phyloP scores from a whole-genome alignment of 108 stramenopile species.

The Parmales sp. region DNA sequence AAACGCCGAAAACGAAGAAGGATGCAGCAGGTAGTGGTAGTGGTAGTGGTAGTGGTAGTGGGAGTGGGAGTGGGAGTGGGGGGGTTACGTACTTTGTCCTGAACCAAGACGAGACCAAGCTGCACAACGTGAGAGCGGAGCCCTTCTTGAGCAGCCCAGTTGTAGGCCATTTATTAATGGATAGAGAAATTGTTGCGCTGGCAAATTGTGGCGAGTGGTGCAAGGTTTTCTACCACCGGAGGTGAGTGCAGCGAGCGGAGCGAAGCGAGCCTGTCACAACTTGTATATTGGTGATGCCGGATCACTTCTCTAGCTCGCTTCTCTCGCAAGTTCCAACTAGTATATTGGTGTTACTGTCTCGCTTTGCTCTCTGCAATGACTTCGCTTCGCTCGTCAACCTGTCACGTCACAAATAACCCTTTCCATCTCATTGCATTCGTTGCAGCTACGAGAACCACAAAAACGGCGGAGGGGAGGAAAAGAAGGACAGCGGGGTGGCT shows the following conservation, averaged over 20 bases:
- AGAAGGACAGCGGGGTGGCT: no score
- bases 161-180: slow-evolving; percentile 20
- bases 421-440: no score
- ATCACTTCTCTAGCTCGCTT: no score
- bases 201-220: slow-evolving; percentile 31
- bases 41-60: neutral
- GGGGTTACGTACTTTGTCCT: slow-evolving; percentile 8
- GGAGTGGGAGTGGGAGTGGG: neutral
- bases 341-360: no score
- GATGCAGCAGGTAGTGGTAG: neutral
- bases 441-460: neutral
- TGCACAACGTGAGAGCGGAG: slow-evolving; percentile 25
- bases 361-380: no score
- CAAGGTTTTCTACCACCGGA: slow-evolving; percentile 19
- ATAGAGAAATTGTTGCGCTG: slow-evolving; percentile 12
- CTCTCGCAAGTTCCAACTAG: no score
- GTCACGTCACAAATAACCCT: no score
- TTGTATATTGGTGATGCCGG: no score
- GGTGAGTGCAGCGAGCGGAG: no score
- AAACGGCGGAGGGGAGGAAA: neutral
- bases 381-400: no score
- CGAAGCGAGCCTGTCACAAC: no score
- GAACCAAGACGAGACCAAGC: slow-evolving; percentile 20
- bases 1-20: neutral
- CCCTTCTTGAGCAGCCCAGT: slow-evolving; percentile 16